A percentile compares a stretch with the other conserved stretches of the same genome.
phyloP scores from a whole-genome alignment of 2,329 filamentous ascomycete genomes.

The Pezicula carpinea region DNA sequence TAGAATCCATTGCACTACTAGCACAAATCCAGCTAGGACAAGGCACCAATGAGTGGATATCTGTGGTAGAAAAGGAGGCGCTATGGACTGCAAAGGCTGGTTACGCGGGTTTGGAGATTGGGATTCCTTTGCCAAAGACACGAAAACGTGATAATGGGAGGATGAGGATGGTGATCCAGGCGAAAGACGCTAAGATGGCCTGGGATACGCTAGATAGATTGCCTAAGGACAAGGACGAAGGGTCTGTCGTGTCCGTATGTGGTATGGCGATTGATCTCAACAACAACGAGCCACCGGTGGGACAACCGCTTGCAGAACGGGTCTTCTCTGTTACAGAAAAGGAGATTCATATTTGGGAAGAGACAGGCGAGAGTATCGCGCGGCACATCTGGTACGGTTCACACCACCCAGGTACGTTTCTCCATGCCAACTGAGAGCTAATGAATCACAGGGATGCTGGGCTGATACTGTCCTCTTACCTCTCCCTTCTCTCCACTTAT shows the following conservation, averaged over 20 bases:
- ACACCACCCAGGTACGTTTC: conserved; percentile 14
- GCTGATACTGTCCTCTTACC: conserved; percentile 30
- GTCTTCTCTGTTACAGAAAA: conserved; percentile 9
- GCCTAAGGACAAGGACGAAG: conserved; percentile 8
- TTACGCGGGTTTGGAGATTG: conserved; percentile 19
- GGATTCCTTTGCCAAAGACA: conserved; percentile 12
- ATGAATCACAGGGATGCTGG: conserved; percentile 32
- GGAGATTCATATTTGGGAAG: conserved; percentile 52
- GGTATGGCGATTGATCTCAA: conserved; percentile 16
- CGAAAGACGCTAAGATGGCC: conserved; percentile 5
- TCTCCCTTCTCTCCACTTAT: conserved; percentile 10
- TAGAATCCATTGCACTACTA: background rate
- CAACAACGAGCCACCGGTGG: background rate
- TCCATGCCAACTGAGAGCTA: conserved; percentile 12
- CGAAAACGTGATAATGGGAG: background rate
- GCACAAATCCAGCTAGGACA: conserved; percentile 24
- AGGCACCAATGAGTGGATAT: conserved; percentile 2
- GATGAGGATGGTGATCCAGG: conserved; percentile 16
- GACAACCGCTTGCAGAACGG: conserved; percentile 14
- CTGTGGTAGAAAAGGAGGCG: conserved; percentile 9
- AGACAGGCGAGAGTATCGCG: conserved; percentile 69
- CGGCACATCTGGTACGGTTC: conserved; percentile 59
- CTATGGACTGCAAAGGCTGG: conserved; percentile 22
- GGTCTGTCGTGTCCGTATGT: conserved; percentile 16
- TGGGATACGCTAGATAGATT: conserved; percentile 11